Conservation (phyloP, 2,329 filamentous ascomycete species). For the Fusarium tuaranense region DNA sequence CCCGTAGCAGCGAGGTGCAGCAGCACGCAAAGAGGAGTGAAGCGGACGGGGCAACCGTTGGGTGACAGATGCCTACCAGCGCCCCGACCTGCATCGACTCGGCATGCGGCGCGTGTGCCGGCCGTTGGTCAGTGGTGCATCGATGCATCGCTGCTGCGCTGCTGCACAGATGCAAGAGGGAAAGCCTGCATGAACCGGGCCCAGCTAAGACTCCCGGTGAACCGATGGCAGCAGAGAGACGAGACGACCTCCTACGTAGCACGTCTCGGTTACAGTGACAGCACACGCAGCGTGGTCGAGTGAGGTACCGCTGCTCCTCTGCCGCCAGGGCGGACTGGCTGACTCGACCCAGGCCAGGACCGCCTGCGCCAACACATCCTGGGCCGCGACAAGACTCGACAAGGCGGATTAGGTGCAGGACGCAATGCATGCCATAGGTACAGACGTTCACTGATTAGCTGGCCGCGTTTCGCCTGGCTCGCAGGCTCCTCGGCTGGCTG, state of each 20-base stretch:
- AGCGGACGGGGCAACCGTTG: conserved; percentile 43
- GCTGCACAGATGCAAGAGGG: conserved; percentile 44
- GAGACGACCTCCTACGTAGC: conserved; percentile 17
- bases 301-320: conserved; percentile 9
- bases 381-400: conserved; percentile 28
- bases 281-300: conserved; percentile 1
- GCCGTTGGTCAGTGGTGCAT: conserved; percentile 35
- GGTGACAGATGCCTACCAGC: conserved; percentile 39
- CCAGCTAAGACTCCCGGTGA: conserved; percentile 33
- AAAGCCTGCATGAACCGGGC: conserved; percentile 46
- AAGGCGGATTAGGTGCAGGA: conserved; percentile 47
- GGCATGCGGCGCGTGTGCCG: conserved; percentile 34
- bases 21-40: conserved; percentile 39
- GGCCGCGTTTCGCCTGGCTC: conserved; percentile 24
- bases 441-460: conserved; percentile 44
- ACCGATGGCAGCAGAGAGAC: conserved; percentile 30
- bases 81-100: conserved; percentile 36
- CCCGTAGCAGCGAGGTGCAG: conserved; percentile 37
- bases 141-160: conserved; percentile 41
- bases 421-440: conserved; percentile 49
- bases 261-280: conserved; percentile 24
- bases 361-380: conserved; percentile 41
- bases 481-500: conserved; percentile 23
- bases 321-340: conserved; percentile 22
- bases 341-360: conserved; percentile 21